phyloP scores from a whole-genome alignment of 257 asterid species.

The Anisodus acutangulus region DNA sequence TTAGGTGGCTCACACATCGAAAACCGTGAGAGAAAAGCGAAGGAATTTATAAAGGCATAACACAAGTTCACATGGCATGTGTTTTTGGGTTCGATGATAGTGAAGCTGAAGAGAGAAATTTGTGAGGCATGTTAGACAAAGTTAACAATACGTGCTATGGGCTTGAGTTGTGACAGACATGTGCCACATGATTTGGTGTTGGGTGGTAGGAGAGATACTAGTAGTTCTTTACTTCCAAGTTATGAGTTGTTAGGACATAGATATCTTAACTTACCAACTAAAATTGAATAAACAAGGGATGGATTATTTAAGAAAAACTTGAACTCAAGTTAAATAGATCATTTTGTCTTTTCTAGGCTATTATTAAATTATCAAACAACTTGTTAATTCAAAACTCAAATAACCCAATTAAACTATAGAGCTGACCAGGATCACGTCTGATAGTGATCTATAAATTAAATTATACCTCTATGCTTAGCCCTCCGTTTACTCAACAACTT shows the following conservation, averaged over 20 bases:
- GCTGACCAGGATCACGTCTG: background rate
- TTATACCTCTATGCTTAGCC: background rate
- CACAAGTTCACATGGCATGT: too few species aligned
- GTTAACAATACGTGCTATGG: too few species aligned
- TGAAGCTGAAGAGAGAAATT: too few species aligned
- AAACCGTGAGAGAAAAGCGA: too few species aligned
- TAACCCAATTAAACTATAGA: background rate
- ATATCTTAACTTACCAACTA: slow-evolving; percentile 18
- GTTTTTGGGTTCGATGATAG: too few species aligned
- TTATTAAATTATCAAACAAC: background rate
- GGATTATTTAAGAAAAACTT: background rate
- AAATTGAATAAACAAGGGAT: background rate
- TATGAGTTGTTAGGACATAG: slow-evolving; percentile 10
- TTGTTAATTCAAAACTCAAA: background rate
- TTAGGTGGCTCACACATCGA: too few species aligned
- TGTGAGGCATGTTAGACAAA: too few species aligned
- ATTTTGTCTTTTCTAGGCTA: background rate
- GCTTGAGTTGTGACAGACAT: too few species aligned
- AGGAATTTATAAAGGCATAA: too few species aligned
- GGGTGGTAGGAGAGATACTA: background rate
- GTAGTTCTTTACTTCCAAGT: background rate
- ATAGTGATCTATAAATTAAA: slow-evolving; percentile 6
- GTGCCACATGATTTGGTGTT: too few species aligned
- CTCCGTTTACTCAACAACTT: background rate
- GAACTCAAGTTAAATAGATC: background rate